Evolutionary conservation across 2,329 filamentous ascomycete genomes (phyloP).

Genomic region (Myriosclerotinia curreyana): DNA sequence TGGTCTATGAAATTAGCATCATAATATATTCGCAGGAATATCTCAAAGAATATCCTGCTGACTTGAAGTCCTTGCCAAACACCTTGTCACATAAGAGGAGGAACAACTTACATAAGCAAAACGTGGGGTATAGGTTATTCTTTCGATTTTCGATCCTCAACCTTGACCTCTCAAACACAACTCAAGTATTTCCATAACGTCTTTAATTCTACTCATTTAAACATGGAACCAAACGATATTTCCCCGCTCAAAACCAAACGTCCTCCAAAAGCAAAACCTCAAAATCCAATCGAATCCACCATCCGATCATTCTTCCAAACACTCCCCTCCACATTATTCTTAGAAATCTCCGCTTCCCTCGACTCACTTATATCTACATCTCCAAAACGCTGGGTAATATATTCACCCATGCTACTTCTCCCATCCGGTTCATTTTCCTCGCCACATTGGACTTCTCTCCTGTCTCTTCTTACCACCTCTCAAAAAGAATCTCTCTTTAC

Average conservation of each 20-base stretch:
- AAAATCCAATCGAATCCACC: conserved; percentile 42
- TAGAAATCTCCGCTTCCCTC: conserved; percentile 26
- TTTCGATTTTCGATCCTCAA: neutral
- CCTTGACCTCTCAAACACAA: neutral
- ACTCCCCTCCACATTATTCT: conserved; percentile 29
- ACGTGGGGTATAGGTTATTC: neutral
- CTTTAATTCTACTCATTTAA: neutral
- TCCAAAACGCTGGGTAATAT: conserved; percentile 58
- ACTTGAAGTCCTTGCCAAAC: too few relatives aligned
- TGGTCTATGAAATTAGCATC: neutral
- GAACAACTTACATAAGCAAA: conserved; percentile 2
- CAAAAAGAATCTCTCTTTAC: conserved; percentile 45
- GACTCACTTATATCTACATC: conserved; percentile 26
- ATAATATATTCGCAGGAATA: neutral
- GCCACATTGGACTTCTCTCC: conserved; percentile 31
- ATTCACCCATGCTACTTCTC: conserved; percentile 59
- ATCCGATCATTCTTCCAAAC: conserved; percentile 41
- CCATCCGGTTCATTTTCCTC: conserved; percentile 57
- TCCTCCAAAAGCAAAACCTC: conserved; percentile 38
- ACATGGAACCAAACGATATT: neutral
- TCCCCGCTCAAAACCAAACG: conserved; percentile 11
- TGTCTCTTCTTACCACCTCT: neutral
- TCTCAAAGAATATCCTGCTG: too few relatives aligned
- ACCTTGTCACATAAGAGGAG: too few relatives aligned
- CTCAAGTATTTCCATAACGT: neutral